These are phyloP conservation scores for Coprinellus micaceus DNA, from an alignment of 768 basidiomycete species.

Conservation along the genomic window DNA sequence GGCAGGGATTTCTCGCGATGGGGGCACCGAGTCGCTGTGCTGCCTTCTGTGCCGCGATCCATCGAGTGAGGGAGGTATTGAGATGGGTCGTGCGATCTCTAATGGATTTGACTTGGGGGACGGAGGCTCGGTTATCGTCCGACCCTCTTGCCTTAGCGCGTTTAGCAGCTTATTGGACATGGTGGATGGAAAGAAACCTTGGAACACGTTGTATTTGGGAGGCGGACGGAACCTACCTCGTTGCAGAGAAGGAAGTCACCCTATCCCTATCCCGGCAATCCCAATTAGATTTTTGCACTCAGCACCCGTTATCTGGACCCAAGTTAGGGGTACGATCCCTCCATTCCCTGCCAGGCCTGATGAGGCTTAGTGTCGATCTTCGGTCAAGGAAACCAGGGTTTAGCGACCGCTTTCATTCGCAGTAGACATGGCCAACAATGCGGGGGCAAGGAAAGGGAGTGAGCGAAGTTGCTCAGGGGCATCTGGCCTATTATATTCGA, in stretches of 20 bases:
- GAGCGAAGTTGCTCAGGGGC: too few species aligned
- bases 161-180: constrained; percentile 6
- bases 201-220: constrained; percentile 12
- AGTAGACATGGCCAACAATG: too few species aligned
- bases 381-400: too few species aligned
- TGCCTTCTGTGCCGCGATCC: constrained; percentile 6
- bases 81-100: constrained; percentile 13
- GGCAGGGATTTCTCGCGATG: constrained; percentile 22
- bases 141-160: constrained; percentile 3
- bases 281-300: too few species aligned
- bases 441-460: too few species aligned
- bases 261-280: neutral
- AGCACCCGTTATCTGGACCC: too few species aligned
- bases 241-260: neutral
- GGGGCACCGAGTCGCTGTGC: constrained; percentile 8
- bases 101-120: neutral
- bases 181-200: neutral
- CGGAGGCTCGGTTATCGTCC: constrained; percentile 2
- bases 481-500: too few species aligned
- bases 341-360: too few species aligned
- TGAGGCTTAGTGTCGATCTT: too few species aligned
- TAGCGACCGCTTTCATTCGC: too few species aligned
- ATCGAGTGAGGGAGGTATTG: constrained; percentile 17
- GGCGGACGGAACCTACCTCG: constrained; percentile 3
- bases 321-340: too few species aligned